Base-by-base conservation (phyloP, 2,329 filamentous ascomycete genomes). In the Penicillium sclerotiorum region DNA sequence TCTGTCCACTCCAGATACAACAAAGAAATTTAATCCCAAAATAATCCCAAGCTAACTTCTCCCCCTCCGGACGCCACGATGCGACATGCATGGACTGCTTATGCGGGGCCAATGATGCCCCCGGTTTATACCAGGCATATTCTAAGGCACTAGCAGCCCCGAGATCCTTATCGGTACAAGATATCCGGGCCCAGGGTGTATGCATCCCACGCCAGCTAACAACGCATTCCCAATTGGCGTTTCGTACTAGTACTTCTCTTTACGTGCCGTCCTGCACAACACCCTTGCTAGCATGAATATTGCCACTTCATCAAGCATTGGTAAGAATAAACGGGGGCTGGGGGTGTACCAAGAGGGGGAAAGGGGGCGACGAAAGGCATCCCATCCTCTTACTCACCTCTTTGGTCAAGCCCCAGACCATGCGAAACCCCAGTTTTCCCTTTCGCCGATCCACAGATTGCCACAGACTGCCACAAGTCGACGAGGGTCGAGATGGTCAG, bases 381-480 rank as follows among this genome's bases (percentile, higher is more conserved):
- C n/a, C n/a, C n/a, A n/a, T n/a, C n/a, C n/a, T n/a, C n/a, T n/a
- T n/a, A n/a, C 28, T 32, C 28, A 5, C 5, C 28, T 12, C 11
- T 35, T 17, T 30, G 20, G 21, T 17, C 36, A 33, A 35, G 21
- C 17, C 28, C 13, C 38, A 18, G 22, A 36, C 47, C 45, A 21
- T 45, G 43, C 38, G 30, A 46, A 43, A 37, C 38, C 45, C 50
- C 42, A 22, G 40, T 49, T 56, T 49, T 42, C 50, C 50, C 22
- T 58, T 54, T 52, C 21, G 50, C 49, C 39, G 47, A 53, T 56
- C 55, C 49, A 49, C 47, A 43, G 41, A 48, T 52, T 48, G 28
- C 28, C 49, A 49, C 47, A 43, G 37, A 47, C 48, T 48, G 27
- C 28, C 43, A 37, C 45, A 22, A 33, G 45, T 33, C 45, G 15